A percentile compares a stretch with the other conserved stretches of the same genome.
Evolutionary conservation across 805 yeast genomes (phyloP).

Genomic region (Lachancea sp.): DNA sequence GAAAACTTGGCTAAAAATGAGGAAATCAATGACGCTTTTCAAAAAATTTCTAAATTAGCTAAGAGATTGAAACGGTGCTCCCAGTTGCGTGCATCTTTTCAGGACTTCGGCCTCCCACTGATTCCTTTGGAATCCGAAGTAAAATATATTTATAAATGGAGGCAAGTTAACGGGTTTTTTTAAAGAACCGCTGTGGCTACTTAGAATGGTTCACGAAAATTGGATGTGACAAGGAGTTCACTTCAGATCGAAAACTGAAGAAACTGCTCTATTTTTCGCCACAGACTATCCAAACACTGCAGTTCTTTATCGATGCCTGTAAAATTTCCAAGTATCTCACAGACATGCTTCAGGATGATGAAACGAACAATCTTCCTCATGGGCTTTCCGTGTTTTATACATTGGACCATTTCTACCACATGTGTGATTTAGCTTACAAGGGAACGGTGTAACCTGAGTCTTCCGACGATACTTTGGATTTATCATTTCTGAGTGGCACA

Average conservation of each 20-base stretch:
- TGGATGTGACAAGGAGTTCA: too few species aligned
- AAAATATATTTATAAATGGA: conserved; percentile 8
- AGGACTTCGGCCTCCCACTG: conserved; percentile 1
- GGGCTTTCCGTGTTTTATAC: conserved; percentile 6
- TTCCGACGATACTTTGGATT: too few species aligned
- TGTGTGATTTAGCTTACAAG: conserved; percentile 1
- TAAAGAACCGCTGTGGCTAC: too few species aligned
- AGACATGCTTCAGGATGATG: conserved; percentile 5
- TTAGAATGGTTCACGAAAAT: too few species aligned
- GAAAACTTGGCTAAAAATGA: neutral
- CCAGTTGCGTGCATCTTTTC: conserved; percentile 2
- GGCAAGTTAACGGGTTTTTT: conserved; percentile 7
- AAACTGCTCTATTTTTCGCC: too few species aligned
- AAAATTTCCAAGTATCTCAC: conserved; percentile 3
- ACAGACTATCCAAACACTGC: too few species aligned
- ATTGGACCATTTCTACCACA: conserved; percentile 5
- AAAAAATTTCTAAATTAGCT: too few species aligned
- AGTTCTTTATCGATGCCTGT: too few species aligned
- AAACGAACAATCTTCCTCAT: conserved; percentile 4
- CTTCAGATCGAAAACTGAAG: too few species aligned
- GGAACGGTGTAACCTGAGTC: too few species aligned
- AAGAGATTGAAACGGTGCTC: neutral
- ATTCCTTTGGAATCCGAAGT: conserved; percentile 8
- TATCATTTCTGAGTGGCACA: conserved; percentile 8
- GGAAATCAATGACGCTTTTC: neutral